Base-by-base conservation (phyloP, 257 asterid species). In the Scutellaria barbata region DNA sequence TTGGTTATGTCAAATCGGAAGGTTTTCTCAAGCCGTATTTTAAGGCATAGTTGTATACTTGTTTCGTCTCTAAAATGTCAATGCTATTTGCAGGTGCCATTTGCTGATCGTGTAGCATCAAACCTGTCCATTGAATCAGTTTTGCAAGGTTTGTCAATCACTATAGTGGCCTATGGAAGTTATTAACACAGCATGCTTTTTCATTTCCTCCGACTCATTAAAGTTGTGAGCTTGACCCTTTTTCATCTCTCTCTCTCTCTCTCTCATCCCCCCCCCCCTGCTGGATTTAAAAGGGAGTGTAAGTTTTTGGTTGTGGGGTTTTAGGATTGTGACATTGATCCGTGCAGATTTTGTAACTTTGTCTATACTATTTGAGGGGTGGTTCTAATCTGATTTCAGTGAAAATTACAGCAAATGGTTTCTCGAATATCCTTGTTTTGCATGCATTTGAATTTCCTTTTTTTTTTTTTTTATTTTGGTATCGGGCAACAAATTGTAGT, bases 71-170 rank as follows among this genome's bases (percentile, higher is more conserved):
- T 69, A 50, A 41, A 63, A 11, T 63, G 68, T 10, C 73, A 50
- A 50, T 60, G 68, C 52, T 65, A 51, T 52, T 66, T 71, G 61
- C 81, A 80, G 84, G 84, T 66, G 59, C 52, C 41, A 17, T 70
- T 39, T 60, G 66, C 63, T 56, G 76, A 56, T 64, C 69, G 67
- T 53, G 30, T 74, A 41, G 53, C 66, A 55, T 69, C 74, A 51
- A 63, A 64, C 56, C 6, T 5, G 41, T 51, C 48, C 61, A 10
- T 11, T 56, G 74, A 40, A 74, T 57, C 60, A 56, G 77, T 55
- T 63, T 14, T 69, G 13, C 72, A 70, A 63, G 75, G 45, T 45
- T 65, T 52, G 68, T 53, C 63, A 55, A 59, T 33, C 61, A 53
- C 35, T 68, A n/a, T 59, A 51, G 45, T 52, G 20, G 69, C 68